Base-by-base conservation (phyloP, 1,284 basidiomycete species). In the Ustilago esculenta region DNA sequence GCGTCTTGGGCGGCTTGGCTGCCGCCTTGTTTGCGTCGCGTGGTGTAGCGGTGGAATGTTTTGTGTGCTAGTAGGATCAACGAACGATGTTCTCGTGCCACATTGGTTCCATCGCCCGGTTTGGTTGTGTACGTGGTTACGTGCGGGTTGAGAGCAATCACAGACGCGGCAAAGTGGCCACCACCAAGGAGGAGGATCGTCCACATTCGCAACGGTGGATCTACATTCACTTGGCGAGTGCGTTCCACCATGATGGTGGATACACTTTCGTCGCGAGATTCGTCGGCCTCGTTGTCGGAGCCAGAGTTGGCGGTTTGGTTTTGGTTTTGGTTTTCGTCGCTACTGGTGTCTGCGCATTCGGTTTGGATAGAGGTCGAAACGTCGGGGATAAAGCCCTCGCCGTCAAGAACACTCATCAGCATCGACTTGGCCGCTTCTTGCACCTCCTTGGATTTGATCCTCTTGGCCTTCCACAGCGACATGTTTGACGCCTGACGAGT, bases 1-100 rank as follows among this genome's bases (percentile, higher is more conserved):
- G 94, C 92, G 82, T 99, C 96, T 76, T 98, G 96, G 3, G 90
- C 77, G 1, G 89, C 89, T 83, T 99, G 96, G 0, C 92, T 90
- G 0, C 96, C 96, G 82, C 96, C 96, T 85, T 99, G 96, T 83
- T 98, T 98, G 70, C 92, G 87, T 72, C 96, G 91, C 34, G 96
- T 98, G 0, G 96, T 99, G 82, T 99, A 99, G 7, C 96, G 89
- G 83, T 98, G 96, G 83, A 98, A 98, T 0, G 96, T 98, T 84
- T 98, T 98, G 81, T 96, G 92, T 60, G 86, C 86, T 36, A 98
- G 76, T 3, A 98, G 87, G 76, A 94, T 89, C 2, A 89, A 37
- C 23, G 69, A 68, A 6, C 74, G 67, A 23, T 74, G 64, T 46
- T 75, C 69, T 15, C 55, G 30, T 27, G 70, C 40, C 15, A 45